A percentile compares a stretch with the other conserved stretches of the same genome.
These are phyloP conservation scores for Cytospora leucostoma DNA, from an alignment of 2,329 filamentous ascomycete species.

Conservation along the genomic window DNA sequence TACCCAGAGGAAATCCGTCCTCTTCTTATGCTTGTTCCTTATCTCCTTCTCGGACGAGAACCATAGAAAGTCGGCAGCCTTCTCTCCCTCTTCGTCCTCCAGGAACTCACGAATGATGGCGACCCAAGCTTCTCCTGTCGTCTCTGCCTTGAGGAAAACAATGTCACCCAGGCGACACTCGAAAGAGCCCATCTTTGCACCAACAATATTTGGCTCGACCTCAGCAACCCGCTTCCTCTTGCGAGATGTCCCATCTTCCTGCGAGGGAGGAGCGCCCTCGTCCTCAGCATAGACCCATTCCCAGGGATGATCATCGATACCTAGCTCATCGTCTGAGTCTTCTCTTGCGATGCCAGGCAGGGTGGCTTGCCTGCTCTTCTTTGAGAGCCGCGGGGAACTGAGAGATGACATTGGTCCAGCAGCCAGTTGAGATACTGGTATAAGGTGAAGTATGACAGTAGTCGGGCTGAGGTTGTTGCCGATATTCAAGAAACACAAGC, in stretches of 20 bases:
- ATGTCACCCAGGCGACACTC: conserved; percentile 80
- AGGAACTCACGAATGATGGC: conserved; percentile 84
- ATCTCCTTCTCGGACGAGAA: conserved; percentile 92
- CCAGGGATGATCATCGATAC: conserved; percentile 71
- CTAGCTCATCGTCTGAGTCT: conserved; percentile 87
- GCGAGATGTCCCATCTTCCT: conserved; percentile 29
- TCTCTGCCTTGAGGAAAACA: conserved; percentile 85
- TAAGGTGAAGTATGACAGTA: neutral
- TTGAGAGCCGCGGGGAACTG: conserved; percentile 13
- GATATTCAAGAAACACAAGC: neutral
- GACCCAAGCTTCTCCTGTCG: conserved; percentile 86
- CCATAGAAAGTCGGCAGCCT: conserved; percentile 91
- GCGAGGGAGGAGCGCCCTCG: conserved; percentile 17
- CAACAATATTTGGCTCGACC: conserved; percentile 62
- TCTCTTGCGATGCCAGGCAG: conserved; percentile 66
- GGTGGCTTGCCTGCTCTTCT: conserved; percentile 26
- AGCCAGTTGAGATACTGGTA: conserved; percentile 4
- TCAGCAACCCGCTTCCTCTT: conserved; percentile 41
- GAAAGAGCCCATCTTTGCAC: conserved; percentile 80
- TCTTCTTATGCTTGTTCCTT: conserved; percentile 77
- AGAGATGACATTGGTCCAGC: conserved; percentile 16
- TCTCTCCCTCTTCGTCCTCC: conserved; percentile 73
- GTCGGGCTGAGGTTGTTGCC: neutral
- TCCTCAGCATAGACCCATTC: conserved; percentile 70
- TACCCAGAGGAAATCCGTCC: conserved; percentile 74